A percentile compares a stretch with the other conserved stretches of the same genome.
phyloP scores from a whole-genome alignment of 768 basidiomycete genomes.

The Clathrus columnatus region DNA sequence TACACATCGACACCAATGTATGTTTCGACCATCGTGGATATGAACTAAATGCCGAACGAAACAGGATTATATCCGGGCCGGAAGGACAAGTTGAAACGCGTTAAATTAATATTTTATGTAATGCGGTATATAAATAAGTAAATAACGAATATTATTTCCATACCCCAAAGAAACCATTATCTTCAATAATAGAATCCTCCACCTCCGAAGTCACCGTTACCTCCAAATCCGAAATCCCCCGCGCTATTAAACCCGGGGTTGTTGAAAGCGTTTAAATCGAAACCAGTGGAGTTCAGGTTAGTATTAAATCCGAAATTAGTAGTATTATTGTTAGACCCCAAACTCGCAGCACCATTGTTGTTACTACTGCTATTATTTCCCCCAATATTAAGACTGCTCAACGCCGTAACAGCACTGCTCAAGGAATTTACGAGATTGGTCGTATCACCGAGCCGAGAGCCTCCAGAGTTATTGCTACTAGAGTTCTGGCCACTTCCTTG shows the following conservation, averaged over 20 bases:
- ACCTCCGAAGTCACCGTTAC: not conserved
- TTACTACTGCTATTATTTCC: not conserved
- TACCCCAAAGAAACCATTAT: too few species aligned
- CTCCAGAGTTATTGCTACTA: not conserved
- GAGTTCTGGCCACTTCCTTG: not conserved
- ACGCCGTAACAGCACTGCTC: not conserved
- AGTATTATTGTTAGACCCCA: not conserved
- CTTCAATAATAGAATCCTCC: too few species aligned
- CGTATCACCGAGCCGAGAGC: not conserved
- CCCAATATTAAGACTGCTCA: not conserved
- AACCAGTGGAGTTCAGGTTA: too few species aligned
- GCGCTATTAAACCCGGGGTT: not conserved
- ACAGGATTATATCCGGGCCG: not conserved
- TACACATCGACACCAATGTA: constrained; percentile 14
- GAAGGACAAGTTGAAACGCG: not conserved
- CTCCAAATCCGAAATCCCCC: not conserved
- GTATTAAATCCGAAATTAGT: too few species aligned
- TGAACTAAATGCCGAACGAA: too few species aligned
- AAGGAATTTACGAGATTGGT: not conserved
- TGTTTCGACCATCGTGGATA: not conserved
- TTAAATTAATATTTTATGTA: too few species aligned
- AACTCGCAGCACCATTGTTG: not conserved
- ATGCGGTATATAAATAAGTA: too few species aligned
- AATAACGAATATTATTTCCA: too few species aligned
- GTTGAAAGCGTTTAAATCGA: too few species aligned